Evolutionary conservation across 2,329 filamentous ascomycete genomes (phyloP).

Genomic region (Coniochaeta sp.): DNA sequence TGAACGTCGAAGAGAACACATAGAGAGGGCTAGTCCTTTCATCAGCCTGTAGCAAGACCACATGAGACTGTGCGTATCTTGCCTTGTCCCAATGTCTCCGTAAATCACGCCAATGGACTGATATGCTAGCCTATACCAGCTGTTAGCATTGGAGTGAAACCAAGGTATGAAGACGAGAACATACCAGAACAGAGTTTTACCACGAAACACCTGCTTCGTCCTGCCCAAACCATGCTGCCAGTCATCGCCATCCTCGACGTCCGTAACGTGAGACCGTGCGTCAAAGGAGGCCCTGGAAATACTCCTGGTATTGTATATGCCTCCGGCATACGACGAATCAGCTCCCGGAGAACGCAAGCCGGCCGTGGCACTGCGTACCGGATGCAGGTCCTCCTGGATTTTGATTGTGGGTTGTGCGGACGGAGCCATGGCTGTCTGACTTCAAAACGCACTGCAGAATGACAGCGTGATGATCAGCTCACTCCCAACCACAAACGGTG

Average conservation of each 20-base stretch:
- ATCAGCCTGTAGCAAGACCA: not conserved
- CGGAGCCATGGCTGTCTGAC: not conserved
- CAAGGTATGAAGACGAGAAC: not conserved
- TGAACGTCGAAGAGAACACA: slow-evolving; percentile 63
- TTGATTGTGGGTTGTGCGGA: slow-evolving; percentile 10
- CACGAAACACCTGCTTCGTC: slow-evolving; percentile 29
- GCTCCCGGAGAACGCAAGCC: slow-evolving; percentile 1
- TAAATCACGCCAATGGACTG: slow-evolving; percentile 62
- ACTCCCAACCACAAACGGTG: not conserved
- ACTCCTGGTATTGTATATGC: slow-evolving; percentile 25
- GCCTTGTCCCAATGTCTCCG: slow-evolving; percentile 53
- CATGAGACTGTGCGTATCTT: not conserved
- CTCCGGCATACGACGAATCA: slow-evolving; percentile 14
- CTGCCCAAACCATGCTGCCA: slow-evolving; percentile 23
- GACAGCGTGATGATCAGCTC: not conserved
- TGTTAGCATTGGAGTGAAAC: not conserved
- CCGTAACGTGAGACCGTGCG: slow-evolving; percentile 16
- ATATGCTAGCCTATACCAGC: slow-evolving; percentile 43
- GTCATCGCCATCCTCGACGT: slow-evolving; percentile 24
- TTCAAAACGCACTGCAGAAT: not conserved
- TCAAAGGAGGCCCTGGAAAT: slow-evolving; percentile 17
- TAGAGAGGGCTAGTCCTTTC: slow-evolving; percentile 47
- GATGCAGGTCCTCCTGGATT: slow-evolving; percentile 20
- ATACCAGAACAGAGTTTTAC: slow-evolving; percentile 27
- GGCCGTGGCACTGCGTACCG: slow-evolving; percentile 10